Percentiles rank a stretch among this genome's conserved stretches.
These are phyloP conservation scores for Danielia reshetovae DNA, from an alignment of 805 yeast genomes.

Conservation along the genomic window DNA sequence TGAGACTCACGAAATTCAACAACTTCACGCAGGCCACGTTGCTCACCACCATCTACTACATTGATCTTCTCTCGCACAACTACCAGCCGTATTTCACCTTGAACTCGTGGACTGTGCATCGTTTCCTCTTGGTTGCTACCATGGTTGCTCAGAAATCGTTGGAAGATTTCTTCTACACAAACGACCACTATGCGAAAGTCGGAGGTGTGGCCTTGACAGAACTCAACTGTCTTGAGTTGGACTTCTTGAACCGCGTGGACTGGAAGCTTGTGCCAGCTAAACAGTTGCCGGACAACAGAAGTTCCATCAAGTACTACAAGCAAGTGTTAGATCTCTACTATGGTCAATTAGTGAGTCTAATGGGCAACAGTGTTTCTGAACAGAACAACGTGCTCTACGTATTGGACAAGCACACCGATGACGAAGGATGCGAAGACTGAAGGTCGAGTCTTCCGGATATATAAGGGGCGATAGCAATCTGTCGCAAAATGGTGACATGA, in stretches of 20 bases:
- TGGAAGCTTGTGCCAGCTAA: constrained; percentile 52
- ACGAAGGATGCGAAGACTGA: no score
- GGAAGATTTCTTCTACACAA: constrained; percentile 92
- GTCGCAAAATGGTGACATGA: no score
- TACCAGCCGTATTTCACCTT: constrained; percentile 74
- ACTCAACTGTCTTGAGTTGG: constrained; percentile 82
- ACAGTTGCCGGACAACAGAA: constrained; percentile 19
- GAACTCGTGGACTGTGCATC: constrained; percentile 89
- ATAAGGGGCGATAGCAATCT: no score
- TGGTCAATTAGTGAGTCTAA: constrained; percentile 35
- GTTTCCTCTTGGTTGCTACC: constrained; percentile 86
- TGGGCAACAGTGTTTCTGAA: constrained; percentile 31
- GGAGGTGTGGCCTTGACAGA: constrained; percentile 89
- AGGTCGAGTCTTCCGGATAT: no score
- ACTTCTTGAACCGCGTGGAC: constrained; percentile 73
- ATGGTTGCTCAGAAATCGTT: constrained; percentile 87
- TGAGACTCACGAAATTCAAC: constrained; percentile 66
- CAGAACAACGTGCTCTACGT: constrained; percentile 12
- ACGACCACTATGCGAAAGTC: constrained; percentile 89
- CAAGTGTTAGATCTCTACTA: constrained; percentile 40
- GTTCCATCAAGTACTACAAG: constrained; percentile 29
- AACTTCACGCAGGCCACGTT: constrained; percentile 80
- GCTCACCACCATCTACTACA: constrained; percentile 80
- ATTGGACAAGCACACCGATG: no score
- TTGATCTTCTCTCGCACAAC: constrained; percentile 75